Conservation (phyloP, 345 rosid species). For the Dipteronia sinensis region DNA sequence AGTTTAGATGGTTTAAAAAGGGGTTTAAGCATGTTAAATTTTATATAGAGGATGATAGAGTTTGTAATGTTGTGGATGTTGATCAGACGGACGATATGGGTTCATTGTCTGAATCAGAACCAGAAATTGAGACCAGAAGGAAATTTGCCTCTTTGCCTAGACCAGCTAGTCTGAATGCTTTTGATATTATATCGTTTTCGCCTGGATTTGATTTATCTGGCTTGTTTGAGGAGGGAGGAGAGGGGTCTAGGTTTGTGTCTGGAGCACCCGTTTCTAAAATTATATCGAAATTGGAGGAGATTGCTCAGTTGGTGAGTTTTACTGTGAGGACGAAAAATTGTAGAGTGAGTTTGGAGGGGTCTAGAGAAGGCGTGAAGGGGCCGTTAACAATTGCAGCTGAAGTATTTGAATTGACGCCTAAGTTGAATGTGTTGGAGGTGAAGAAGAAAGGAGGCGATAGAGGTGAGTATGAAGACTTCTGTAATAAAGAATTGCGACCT, state of each 20-base stretch:
- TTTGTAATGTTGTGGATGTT: conserved; percentile 39
- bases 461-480: conserved; percentile 84
- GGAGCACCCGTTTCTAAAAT: conserved; percentile 67
- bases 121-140: conserved; percentile 36
- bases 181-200: conserved; percentile 71
- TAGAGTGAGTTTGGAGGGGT: conserved; percentile 72
- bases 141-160: conserved; percentile 42
- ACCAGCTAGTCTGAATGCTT: conserved; percentile 69
- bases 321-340: conserved; percentile 79
- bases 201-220: conserved; percentile 76
- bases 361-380: conserved; percentile 64
- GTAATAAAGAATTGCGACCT: conserved; percentile 68
- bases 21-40: conserved; percentile 66
- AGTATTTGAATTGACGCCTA: conserved; percentile 63
- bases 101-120: conserved; percentile 53
- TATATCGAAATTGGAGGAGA: conserved; percentile 69
- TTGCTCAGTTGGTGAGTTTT: conserved; percentile 64
- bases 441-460: conserved; percentile 86
- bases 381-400: conserved; percentile 65
- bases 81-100: conserved; percentile 41
- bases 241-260: conserved; percentile 55
- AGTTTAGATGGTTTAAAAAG: conserved; percentile 75
- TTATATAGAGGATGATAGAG: conserved; percentile 54
- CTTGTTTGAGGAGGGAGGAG: conserved; percentile 71
- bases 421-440: conserved; percentile 76